Conservation (phyloP, 2,329 filamentous ascomycete species). For the Coniochaeta hoffmannii region DNA sequence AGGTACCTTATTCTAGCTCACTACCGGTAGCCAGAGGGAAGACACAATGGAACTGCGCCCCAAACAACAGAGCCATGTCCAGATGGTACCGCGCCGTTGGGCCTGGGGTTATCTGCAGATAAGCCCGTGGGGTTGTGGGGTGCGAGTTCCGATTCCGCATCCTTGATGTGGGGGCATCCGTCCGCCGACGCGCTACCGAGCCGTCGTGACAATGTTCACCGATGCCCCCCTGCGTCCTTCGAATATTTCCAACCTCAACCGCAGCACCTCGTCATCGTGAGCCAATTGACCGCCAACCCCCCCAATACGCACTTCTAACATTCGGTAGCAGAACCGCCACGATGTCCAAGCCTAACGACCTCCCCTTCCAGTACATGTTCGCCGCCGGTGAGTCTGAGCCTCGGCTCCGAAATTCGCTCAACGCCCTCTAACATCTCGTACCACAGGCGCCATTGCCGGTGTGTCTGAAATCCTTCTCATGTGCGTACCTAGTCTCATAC, state of each 20-base stretch:
- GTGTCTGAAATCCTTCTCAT: constrained; percentile 76
- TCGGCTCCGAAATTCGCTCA: constrained; percentile 19
- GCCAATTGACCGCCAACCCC: neutral
- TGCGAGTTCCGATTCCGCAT: neutral
- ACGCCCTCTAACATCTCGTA: constrained; percentile 18
- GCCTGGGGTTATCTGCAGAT: neutral
- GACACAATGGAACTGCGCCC: no score
- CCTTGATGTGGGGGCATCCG: neutral
- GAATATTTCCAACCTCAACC: neutral
- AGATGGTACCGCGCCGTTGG: neutral
- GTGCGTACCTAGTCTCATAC: neutral
- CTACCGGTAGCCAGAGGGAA: no score
- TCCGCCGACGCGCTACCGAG: neutral
- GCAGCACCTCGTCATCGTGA: neutral
- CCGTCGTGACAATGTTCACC: neutral
- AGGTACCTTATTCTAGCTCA: no score
- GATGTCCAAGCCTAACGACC: constrained; percentile 60
- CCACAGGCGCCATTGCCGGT: constrained; percentile 79
- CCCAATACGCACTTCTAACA: neutral
- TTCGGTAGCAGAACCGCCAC: constrained; percentile 20
- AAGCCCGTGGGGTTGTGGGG: neutral
- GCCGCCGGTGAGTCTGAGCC: constrained; percentile 59
- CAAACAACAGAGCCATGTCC: neutral
- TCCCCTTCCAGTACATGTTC: constrained; percentile 94
- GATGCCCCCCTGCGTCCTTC: neutral